These are phyloP conservation scores for Umbilicaria muhlenbergii DNA, from an alignment of 495 filamentous ascomycete genomes.

Conservation along the genomic window DNA sequence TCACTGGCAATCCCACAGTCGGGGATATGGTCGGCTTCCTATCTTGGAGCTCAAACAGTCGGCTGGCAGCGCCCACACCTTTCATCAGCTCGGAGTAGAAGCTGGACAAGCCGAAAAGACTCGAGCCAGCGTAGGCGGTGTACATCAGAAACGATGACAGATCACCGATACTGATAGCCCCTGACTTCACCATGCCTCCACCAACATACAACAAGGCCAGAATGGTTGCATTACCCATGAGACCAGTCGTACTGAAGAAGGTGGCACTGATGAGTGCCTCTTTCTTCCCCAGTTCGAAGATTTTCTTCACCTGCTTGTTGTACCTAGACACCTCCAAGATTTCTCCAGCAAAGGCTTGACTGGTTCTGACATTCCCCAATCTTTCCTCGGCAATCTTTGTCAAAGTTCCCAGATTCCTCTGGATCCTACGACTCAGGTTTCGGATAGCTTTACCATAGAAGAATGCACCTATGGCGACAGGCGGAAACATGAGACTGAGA, in stretches of 20 bases:
- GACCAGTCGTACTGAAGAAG: conserved; percentile 78
- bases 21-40: conserved; percentile 72
- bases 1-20: conserved; percentile 62
- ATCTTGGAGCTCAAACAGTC: conserved; percentile 92
- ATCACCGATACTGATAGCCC: conserved; percentile 78
- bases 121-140: conserved; percentile 79
- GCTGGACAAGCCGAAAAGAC: conserved; percentile 80
- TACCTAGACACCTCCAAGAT: conserved; percentile 78
- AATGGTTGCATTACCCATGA: conserved; percentile 91
- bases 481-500: conserved; percentile 73
- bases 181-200: conserved; percentile 72
- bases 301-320: conserved; percentile 78
- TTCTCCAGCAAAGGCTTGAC: conserved; percentile 89
- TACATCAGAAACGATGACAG: conserved; percentile 98
- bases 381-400: conserved; percentile 96
- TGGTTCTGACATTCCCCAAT: conserved; percentile 86
- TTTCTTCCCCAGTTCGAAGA: conserved; percentile 71
- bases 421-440: conserved; percentile 76
- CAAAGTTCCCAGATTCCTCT: conserved; percentile 78
- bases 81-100: conserved; percentile 99
- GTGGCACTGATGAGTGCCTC: conserved; percentile 81
- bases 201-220: conserved; percentile 83
- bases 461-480: conserved; percentile 80
- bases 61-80: conserved; percentile 86
- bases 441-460: conserved; percentile 79